A percentile compares a stretch with the other conserved stretches of the same genome.
Evolutionary conservation across 2,329 filamentous ascomycete species (phyloP).

Genomic region (Colletotrichum sp.): DNA sequence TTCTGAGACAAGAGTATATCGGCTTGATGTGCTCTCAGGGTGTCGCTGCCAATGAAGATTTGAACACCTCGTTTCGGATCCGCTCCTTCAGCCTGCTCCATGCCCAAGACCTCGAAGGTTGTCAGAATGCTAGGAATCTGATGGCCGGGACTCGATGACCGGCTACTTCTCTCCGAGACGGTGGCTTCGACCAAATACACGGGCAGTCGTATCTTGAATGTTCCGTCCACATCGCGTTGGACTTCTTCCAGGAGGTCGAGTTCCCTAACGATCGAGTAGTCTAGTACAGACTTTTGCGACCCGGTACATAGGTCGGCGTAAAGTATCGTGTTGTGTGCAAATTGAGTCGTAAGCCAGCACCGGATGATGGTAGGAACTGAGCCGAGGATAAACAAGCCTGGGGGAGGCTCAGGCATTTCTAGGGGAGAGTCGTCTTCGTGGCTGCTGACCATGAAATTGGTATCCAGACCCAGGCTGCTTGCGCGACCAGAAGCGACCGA

Average conservation of each 20-base stretch:
- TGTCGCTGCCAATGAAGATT: constrained; percentile 89
- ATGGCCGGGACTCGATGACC: constrained; percentile 73
- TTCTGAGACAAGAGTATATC: constrained; percentile 94
- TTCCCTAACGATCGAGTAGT: constrained; percentile 75
- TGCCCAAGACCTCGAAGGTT: constrained; percentile 75
- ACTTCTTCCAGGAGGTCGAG: constrained; percentile 74
- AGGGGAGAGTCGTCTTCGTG: constrained; percentile 72
- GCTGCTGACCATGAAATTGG: constrained; percentile 64
- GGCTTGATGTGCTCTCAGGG: constrained; percentile 83
- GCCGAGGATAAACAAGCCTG: constrained; percentile 83
- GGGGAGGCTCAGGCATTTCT: constrained; percentile 77
- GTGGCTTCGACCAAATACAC: constrained; percentile 93
- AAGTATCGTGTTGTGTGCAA: constrained; percentile 85
- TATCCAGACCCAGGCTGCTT: constrained; percentile 87
- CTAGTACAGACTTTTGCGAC: constrained; percentile 85
- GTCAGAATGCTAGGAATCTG: constrained; percentile 84
- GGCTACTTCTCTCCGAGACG: constrained; percentile 75
- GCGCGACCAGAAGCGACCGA: constrained; percentile 81
- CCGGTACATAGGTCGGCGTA: constrained; percentile 94
- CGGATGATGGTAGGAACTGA: constrained; percentile 93
- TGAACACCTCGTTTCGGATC: constrained; percentile 71
- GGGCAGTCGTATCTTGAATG: constrained; percentile 74
- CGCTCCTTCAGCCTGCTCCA: constrained; percentile 53
- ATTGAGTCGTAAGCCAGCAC: constrained; percentile 92
- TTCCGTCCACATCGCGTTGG: constrained; percentile 68